phyloP scores from a whole-genome alignment of 106 monocot genomes.

The Allium sativum region DNA sequence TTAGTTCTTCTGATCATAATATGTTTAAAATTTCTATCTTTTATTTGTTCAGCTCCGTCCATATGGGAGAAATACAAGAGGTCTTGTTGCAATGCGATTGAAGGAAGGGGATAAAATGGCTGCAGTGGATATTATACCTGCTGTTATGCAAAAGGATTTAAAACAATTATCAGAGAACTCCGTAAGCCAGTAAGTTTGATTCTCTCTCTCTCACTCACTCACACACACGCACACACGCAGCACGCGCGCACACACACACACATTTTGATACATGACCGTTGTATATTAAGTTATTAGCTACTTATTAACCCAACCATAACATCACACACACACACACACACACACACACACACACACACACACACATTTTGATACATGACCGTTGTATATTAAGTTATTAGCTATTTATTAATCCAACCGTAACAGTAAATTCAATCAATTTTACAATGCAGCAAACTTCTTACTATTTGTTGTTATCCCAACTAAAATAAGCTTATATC shows the following conservation, averaged over 20 bases:
- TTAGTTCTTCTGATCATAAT: no score
- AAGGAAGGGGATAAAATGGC: conserved; percentile 81
- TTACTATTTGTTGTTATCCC: not conserved
- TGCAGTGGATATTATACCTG: conserved; percentile 81
- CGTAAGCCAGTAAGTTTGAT: conserved; percentile 26
- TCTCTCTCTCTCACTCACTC: not conserved
- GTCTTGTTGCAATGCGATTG: conserved; percentile 60
- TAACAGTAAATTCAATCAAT: not conserved
- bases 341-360: no score
- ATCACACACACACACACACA: no score
- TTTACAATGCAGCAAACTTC: not conserved
- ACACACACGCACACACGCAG: no score
- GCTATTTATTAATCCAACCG: not conserved
- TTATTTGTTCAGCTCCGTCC: conserved; percentile 56
- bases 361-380: no score
- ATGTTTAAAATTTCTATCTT: not conserved
- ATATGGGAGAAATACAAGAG: conserved; percentile 79
- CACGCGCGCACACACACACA: no score
- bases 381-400: not conserved
- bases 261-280: not conserved
- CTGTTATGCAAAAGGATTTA: conserved; percentile 39
- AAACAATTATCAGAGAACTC: conserved; percentile 19
- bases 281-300: not conserved
- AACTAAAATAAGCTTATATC: not conserved
- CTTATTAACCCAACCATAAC: not conserved